Base-by-base conservation (phyloP, 768 basidiomycete species). In the Tylopilus sp. region DNA sequence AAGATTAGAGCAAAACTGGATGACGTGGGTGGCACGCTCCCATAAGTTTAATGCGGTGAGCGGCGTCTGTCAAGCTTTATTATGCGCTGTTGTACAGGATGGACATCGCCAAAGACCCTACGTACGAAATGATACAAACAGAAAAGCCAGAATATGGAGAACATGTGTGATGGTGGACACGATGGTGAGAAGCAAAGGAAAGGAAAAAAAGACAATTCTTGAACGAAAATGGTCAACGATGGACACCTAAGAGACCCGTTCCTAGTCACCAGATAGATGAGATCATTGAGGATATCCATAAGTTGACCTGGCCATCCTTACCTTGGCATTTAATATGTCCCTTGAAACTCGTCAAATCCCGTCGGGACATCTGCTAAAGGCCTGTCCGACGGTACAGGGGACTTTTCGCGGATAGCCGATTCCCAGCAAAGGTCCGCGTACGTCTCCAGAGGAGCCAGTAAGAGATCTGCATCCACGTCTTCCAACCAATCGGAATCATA, bases 361-460 rank as follows among this genome's bases (percentile, higher is more conserved):
- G 48, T 51, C 12, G 68, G 68, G 9, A 69, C 68, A 13, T 71
- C 68, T 5, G 68, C 56, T 16, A 59, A 31, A 7, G 59, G 60
- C 36, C 49, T 68, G 11, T 40, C 46, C 52, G 34, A 22, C 45
- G 26, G 45, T 9, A n/a, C 1, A 28, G 57, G 53, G 4, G 56
- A 51, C n/a, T 40, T 53, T 14, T 68, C 70, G 6, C 55, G 50
- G 48, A 70, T 49, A 17, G 56, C 60, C 3, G 69, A 63, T 47
- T 56, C 53, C 68, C 70, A 70, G 24, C 69, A 70, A 19, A 70
- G 53, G 33, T 66, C 58, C 28, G 63, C 57, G 13, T 68, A 70
- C n/a, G 61, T 56, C 28, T 66, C 62, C 46, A 59, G 43, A 7
- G 69, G 69, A 3, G 64, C 58, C 36, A 70, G 26, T 12, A 70